Evolutionary conservation across 2,329 filamentous ascomycete species (phyloP), one percentile per base, ranked within the genome.

Genomic region (Periconia digitata): DNA sequence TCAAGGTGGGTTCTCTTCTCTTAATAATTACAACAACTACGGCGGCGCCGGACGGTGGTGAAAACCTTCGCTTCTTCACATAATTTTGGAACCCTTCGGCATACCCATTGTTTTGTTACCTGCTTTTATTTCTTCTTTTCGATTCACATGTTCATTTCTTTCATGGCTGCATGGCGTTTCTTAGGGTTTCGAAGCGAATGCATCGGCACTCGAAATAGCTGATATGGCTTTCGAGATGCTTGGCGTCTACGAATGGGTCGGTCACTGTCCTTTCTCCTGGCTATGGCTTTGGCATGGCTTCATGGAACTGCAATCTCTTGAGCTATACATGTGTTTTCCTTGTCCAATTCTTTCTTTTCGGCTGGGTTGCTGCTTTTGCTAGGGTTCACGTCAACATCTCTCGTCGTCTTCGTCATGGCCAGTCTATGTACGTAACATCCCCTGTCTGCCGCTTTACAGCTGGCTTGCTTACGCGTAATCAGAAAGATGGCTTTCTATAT

Each of bases 1-100:
- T 72, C 80, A 82, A 92, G 90, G 90, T 94, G 91, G 90, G 87
- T 96, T 95, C 84, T 91, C 88, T 60, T 78, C 79, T 75, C 87
- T 95, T 82, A 95, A 95, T 74, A 77, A 77, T 51, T 79, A 82
- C 71, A 84, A 83, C 70, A 79, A 76, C 61, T 68, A 68, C 59
- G 62, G 67, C 58, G 67, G 65, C 50, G 60, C 62, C 56, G 67
- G 69, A 60, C 62, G 69, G 58, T 72, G 70, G 69, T 72, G 69
- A 58, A 57, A 47, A 39, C 45, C 57, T 66, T 59, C 48, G 47
- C 45, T 66, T 64, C 60, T 59, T 62, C 58, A 61, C 60, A 68
- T 63, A 62, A 45, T 61, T 62, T 56, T 59, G 58, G 55, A 48
- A 56, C 54, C 23, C 27, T 47, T 45, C 54, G 60, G 57, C 59